Base-by-base conservation (phyloP, 441 rosid genomes). In the Rhodomyrtus psidioides region DNA sequence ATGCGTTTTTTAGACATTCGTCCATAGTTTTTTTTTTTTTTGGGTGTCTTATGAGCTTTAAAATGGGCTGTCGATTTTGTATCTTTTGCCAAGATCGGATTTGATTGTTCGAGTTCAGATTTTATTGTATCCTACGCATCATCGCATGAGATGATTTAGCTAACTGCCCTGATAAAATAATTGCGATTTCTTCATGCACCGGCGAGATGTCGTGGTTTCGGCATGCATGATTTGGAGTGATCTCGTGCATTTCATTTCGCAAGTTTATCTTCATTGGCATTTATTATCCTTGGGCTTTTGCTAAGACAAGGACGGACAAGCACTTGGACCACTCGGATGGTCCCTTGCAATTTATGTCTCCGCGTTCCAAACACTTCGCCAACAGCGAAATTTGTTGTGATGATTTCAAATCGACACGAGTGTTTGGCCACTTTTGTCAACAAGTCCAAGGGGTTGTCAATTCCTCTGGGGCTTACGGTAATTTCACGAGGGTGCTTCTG, bases 351-450 rank as follows among this genome's bases (percentile, higher is more conserved):
- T 1, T 0, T 10, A 39, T n/a, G 79, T 21, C 42, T 21, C 79
- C n/a, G 39, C n/a, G 39, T 70, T 21, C n/a, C 49, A 57, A 39
- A 39, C 75, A 65, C 79, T 70, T 70, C 51, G 49, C 49, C 1
- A 21, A 3, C 15, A 39, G 21, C 79, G 79, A 70, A 70, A 21
- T n/a, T 24, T 21, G 49, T 1, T 12, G n/a, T 39, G 51, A 70
- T 23, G 79, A 70, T 39, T 39, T 70, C 49, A 39, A 39, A 70
- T 70, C 16, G 51, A 39, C 49, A 44, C 6, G 51, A 70, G 26
- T 39, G 79, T 39, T 39, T 39, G 49, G 26, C 79, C 82, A 88
- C 60, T 83, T 39, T 79, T 39, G 88, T 83, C 83, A 87, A 46
- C 44, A 55, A 2, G 53, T 42, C 75, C 46, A 21, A 39, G 79